Percentiles rank a stretch among this genome's conserved stretches.
phyloP scores from a whole-genome alignment of 1,284 basidiomycete genomes.

The Polyporus tsugae region DNA sequence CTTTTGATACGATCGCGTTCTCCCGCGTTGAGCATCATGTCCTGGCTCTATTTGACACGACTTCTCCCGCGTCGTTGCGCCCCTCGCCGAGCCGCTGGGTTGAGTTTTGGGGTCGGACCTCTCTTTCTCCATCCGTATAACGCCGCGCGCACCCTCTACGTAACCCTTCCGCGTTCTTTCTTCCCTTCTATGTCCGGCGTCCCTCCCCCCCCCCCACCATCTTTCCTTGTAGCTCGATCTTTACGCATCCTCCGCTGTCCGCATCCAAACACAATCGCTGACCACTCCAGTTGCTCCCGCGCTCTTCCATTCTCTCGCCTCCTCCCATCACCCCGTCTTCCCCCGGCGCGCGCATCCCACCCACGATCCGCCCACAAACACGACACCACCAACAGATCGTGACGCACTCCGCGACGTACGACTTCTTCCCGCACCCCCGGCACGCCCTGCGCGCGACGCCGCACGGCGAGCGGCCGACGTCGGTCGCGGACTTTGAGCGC shows the following conservation, averaged over 20 bases:
- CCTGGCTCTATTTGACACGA: neutral
- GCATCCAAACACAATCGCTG: conserved; percentile 5
- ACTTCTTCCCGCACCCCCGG: conserved; percentile 78
- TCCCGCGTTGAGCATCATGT: neutral
- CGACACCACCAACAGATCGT: conserved; percentile 55
- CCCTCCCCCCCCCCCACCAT: neutral
- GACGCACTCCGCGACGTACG: conserved; percentile 80
- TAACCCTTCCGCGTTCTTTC: neutral
- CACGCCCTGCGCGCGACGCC: conserved; percentile 87
- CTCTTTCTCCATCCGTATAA: conserved; percentile 9
- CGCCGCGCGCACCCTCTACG: conserved; percentile 8
- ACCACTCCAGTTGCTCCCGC: neutral
- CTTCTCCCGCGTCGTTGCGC: conserved; percentile 11
- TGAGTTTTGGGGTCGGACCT: conserved; percentile 3
- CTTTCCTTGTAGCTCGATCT: neutral
- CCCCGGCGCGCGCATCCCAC: neutral
- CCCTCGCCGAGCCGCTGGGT: neutral
- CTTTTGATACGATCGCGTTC: neutral
- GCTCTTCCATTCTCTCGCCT: neutral
- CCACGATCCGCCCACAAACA: neutral
- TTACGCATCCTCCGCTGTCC: neutral
- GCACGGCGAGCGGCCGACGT: conserved; percentile 78
- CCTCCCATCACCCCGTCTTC: conserved; percentile 18
- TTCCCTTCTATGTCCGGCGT: neutral
- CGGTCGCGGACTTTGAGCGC: conserved; percentile 78